Evolutionary conservation across 768 basidiomycete genomes (phyloP).

Genomic region (Lentinula raphanica): DNA sequence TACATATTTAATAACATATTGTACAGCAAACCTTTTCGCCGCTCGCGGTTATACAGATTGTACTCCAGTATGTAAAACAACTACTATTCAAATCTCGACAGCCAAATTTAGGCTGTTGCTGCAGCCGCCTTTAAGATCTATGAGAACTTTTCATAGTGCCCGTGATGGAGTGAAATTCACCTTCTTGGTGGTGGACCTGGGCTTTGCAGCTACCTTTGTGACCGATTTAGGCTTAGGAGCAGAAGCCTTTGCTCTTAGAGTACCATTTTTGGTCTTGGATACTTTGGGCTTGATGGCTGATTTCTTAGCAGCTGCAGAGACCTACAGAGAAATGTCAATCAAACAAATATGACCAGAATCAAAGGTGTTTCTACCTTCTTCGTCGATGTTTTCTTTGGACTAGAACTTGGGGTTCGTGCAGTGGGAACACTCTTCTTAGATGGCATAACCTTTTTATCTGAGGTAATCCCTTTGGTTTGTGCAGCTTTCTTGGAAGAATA

Average conservation of each 20-base stretch:
- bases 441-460: conserved; percentile 37
- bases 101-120: not conserved
- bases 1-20: not conserved
- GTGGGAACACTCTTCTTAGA: conserved; percentile 25
- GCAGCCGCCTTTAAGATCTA: not conserved
- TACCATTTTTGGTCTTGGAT: conserved; percentile 23
- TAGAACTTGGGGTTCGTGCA: conserved; percentile 11
- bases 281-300: conserved; percentile 24
- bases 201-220: conserved; percentile 26
- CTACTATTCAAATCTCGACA: not conserved
- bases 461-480: conserved; percentile 13
- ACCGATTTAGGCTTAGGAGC: conserved; percentile 21
- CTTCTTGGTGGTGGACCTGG: conserved; percentile 21
- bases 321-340: conserved; percentile 11
- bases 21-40: not conserved
- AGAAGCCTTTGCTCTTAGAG: conserved; percentile 25
- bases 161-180: not conserved
- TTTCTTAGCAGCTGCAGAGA: conserved; percentile 28
- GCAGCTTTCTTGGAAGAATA: conserved; percentile 14
- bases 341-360: conserved; percentile 12
- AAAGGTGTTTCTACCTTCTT: conserved; percentile 18
- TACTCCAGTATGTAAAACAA: not conserved
- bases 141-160: not conserved
- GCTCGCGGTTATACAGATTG: too few species aligned
- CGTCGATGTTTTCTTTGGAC: conserved; percentile 14